Percentiles rank a stretch among this genome's conserved stretches.
phyloP scores from a whole-genome alignment of 2,329 filamentous ascomycete genomes.

The Fusarium dlaminii region DNA sequence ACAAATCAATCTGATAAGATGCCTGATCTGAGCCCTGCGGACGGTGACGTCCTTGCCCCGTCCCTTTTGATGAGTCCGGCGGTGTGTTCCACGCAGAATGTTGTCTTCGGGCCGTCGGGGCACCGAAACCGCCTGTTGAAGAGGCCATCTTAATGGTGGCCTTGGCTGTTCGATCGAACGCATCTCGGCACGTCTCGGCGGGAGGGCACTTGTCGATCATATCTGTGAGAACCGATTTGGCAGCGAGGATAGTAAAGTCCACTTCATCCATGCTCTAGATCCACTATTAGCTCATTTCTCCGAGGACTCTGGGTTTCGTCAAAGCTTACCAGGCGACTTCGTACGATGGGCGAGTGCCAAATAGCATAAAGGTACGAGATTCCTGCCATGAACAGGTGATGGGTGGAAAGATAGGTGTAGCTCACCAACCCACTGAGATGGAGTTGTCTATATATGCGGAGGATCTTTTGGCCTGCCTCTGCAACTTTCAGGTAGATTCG shows the following conservation, averaged over 20 bases:
- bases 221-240: constrained; percentile 90
- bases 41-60: constrained; percentile 39
- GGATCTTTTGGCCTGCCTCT: constrained; percentile 90
- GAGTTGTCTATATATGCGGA: constrained; percentile 89
- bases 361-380: constrained; percentile 97
- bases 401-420: constrained; percentile 94
- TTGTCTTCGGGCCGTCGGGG: constrained; percentile 40
- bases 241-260: constrained; percentile 94
- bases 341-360: constrained; percentile 92
- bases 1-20: constrained; percentile 49
- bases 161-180: constrained; percentile 94
- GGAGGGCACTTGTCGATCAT: constrained; percentile 95
- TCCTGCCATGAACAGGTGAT: constrained; percentile 97
- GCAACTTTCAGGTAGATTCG: constrained; percentile 93
- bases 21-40: constrained; percentile 46
- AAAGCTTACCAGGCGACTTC: constrained; percentile 80
- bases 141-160: constrained; percentile 96
- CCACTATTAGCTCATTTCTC: constrained; percentile 10
- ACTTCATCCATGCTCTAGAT: constrained; percentile 86
- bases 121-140: constrained; percentile 83
- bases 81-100: constrained; percentile 45
- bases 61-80: constrained; percentile 39
- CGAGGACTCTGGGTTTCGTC: background rate
- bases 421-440: constrained; percentile 91
- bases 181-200: constrained; percentile 92